phyloP scores from a whole-genome alignment of 176 grass and related monocot species.

The Chrysopogon serrulatus region DNA sequence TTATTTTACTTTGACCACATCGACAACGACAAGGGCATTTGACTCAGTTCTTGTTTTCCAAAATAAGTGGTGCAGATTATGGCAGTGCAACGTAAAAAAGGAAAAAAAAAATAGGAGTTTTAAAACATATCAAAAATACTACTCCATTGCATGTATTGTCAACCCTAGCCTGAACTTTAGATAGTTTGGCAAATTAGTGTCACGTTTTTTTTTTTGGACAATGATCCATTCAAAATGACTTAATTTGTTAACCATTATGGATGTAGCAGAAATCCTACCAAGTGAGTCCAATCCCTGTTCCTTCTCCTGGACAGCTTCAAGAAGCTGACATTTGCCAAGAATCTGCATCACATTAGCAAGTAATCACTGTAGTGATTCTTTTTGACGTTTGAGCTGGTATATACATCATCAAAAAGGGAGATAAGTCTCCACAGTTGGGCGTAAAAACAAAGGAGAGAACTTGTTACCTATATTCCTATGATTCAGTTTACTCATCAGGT shows the following conservation, averaged over 20 bases:
- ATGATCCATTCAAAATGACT: not conserved
- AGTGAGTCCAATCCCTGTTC: conserved; percentile 69
- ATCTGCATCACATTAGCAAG: conserved; percentile 34
- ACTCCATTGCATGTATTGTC: not conserved
- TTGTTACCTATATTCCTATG: not conserved
- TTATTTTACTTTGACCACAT: not conserved
- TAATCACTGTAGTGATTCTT: not conserved
- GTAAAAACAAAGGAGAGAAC: not conserved
- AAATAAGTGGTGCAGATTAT: not conserved
- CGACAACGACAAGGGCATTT: not conserved
- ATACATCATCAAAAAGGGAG: conserved; percentile 2
- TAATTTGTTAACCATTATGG: not conserved
- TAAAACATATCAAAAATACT: no score
- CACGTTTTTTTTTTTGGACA: not conserved
- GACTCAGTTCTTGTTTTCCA: not conserved
- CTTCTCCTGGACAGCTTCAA: conserved; percentile 82
- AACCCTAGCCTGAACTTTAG: not conserved
- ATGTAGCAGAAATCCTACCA: conserved; percentile 37
- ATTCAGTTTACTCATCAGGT: not conserved
- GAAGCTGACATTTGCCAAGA: conserved; percentile 90
- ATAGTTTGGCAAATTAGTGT: not conserved
- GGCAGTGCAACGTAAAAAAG: not conserved
- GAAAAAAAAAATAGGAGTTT: not conserved
- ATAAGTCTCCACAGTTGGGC: not conserved
- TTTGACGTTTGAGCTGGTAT: not conserved